Evolutionary conservation across 2,329 filamentous ascomycete species (phyloP).

Genomic region (Sclerotinia nivalis): DNA sequence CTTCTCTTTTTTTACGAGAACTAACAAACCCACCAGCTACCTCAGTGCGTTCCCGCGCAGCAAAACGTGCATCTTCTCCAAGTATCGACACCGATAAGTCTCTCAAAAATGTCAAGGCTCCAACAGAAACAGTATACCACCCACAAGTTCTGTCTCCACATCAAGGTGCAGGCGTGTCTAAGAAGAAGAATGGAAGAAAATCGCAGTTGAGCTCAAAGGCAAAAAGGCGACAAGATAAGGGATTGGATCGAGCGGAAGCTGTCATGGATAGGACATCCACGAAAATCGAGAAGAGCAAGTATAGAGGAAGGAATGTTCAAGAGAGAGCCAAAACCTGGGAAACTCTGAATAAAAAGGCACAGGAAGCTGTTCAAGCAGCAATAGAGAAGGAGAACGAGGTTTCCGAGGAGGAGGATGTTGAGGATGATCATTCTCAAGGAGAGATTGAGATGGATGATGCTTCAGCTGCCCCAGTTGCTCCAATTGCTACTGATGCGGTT

Average conservation of each 20-base stretch:
- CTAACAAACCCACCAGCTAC: conserved; percentile 37
- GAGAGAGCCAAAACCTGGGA: conserved; percentile 58
- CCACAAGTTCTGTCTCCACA: conserved; percentile 71
- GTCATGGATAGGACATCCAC: conserved; percentile 58
- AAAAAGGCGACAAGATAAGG: conserved; percentile 56
- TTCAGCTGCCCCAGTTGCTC: conserved; percentile 8
- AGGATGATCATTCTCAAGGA: conserved; percentile 22
- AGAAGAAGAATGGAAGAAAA: conserved; percentile 64
- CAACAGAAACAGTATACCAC: conserved; percentile 49
- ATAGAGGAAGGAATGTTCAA: conserved; percentile 50
- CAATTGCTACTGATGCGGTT: conserved; percentile 14
- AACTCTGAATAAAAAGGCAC: conserved; percentile 52
- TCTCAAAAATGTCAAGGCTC: conserved; percentile 59
- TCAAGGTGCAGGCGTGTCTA: conserved; percentile 64
- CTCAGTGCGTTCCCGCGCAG: conserved; percentile 73
- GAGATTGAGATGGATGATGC: conserved; percentile 23
- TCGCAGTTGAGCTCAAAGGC: conserved; percentile 56
- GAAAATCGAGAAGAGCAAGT: conserved; percentile 58
- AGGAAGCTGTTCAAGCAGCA: conserved; percentile 36
- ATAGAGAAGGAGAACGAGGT: conserved; percentile 31
- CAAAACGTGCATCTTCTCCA: conserved; percentile 70
- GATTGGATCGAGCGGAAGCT: conserved; percentile 59
- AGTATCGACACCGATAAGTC: conserved; percentile 72
- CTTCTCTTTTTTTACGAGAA: background rate
- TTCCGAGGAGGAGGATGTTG: conserved; percentile 28